phyloP scores from a whole-genome alignment of 2,329 filamentous ascomycete genomes.

The Hymenoscyphus scutula region DNA sequence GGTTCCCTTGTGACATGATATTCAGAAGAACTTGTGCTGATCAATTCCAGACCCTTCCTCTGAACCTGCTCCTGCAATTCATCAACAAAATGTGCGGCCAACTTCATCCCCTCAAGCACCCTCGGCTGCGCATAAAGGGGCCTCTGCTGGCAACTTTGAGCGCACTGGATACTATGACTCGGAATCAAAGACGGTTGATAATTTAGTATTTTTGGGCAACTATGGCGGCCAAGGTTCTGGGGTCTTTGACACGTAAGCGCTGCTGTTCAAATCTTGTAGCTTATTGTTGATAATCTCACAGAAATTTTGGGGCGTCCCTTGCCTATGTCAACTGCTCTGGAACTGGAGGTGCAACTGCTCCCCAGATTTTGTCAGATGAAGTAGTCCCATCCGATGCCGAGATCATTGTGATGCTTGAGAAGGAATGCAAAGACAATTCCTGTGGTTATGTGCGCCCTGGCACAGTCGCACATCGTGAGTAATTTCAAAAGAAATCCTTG shows the following conservation, averaged over 20 bases:
- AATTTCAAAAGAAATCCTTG: not conserved
- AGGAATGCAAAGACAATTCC: slow-evolving; percentile 44
- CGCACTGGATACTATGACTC: slow-evolving; percentile 50
- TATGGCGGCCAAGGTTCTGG: slow-evolving; percentile 54
- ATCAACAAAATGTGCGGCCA: slow-evolving; percentile 1
- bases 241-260: slow-evolving; percentile 47
- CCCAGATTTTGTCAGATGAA: slow-evolving; percentile 49
- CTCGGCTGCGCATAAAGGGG: slow-evolving; percentile 20
- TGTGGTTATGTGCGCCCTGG: slow-evolving; percentile 50
- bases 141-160: slow-evolving; percentile 24
- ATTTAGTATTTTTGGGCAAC: slow-evolving; percentile 58
- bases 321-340: slow-evolving; percentile 51
- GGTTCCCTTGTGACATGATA: not conserved
- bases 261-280: not conserved
- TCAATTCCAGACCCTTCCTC: not conserved
- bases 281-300: slow-evolving; percentile 22
- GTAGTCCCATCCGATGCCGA: slow-evolving; percentile 49
- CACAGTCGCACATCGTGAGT: slow-evolving; percentile 49
- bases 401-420: slow-evolving; percentile 50
- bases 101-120: not conserved
- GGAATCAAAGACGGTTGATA: slow-evolving; percentile 43
- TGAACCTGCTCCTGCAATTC: not conserved
- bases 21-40: not conserved
- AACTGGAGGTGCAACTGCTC: slow-evolving; percentile 44
- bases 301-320: slow-evolving; percentile 55